phyloP scores from a whole-genome alignment of 805 yeast genomes.

The Cyberlindnera mrakii region DNA sequence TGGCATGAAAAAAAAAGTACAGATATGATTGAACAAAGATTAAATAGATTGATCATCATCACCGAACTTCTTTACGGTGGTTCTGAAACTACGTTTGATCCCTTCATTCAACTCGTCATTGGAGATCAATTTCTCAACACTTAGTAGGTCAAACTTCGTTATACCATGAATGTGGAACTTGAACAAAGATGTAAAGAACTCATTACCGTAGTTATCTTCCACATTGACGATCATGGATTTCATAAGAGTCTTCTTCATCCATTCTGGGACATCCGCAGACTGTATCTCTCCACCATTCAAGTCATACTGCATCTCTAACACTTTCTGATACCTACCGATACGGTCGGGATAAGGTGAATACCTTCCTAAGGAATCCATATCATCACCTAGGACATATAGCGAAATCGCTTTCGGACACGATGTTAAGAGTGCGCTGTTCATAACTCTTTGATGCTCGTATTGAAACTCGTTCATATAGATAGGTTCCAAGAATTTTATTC shows the following conservation, averaged over 20 bases:
- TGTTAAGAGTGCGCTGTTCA: constrained; percentile 31
- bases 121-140: constrained; percentile 11
- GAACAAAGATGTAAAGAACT: constrained; percentile 29
- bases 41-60: not conserved
- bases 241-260: constrained; percentile 27
- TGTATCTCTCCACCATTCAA: constrained; percentile 19
- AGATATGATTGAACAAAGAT: not conserved
- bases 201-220: constrained; percentile 31
- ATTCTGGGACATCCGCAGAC: constrained; percentile 24
- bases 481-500: constrained; percentile 33
- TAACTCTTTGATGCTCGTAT: constrained; percentile 31
- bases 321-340: constrained; percentile 4
- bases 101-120: constrained; percentile 12
- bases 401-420: constrained; percentile 33
- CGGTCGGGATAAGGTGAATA: not conserved
- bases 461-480: constrained; percentile 29
- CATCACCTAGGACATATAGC: constrained; percentile 23
- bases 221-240: constrained; percentile 27
- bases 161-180: constrained; percentile 39
- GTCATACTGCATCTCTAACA: constrained; percentile 9
- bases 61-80: constrained; percentile 1
- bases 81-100: constrained; percentile 10
- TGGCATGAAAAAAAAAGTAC: not conserved
- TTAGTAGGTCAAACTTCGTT: constrained; percentile 27
- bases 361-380: not conserved